A percentile compares a stretch with the other conserved stretches of the same genome.
Evolutionary conservation across 148 eudicot genomes (phyloP).

Genomic region (Dysphania ambrosioides): DNA sequence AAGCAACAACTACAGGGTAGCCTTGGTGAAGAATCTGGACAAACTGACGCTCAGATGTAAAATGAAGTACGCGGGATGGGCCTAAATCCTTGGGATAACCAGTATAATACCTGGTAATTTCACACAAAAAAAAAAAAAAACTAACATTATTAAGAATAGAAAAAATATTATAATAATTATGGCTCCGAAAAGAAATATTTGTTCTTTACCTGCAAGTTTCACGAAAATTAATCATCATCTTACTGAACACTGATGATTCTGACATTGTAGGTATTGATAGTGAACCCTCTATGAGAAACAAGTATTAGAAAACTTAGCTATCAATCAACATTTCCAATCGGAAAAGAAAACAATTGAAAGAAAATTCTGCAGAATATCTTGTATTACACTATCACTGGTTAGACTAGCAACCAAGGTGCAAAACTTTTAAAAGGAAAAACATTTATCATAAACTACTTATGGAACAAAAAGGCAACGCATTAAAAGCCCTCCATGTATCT

Average conservation of each 20-base stretch:
- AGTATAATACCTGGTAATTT: constrained; percentile 66
- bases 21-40: constrained; percentile 91
- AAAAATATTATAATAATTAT: not conserved
- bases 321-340: not conserved
- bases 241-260: constrained; percentile 55
- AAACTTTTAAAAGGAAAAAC: no score
- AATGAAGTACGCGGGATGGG: constrained; percentile 80
- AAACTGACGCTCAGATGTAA: constrained; percentile 92
- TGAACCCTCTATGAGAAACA: constrained; percentile 1
- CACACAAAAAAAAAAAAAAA: constrained; percentile 18
- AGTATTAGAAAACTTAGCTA: not conserved
- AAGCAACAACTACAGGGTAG: constrained; percentile 85
- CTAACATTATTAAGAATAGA: constrained; percentile 3
- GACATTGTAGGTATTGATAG: constrained; percentile 36
- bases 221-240: constrained; percentile 62
- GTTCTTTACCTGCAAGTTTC: constrained; percentile 61
- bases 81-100: constrained; percentile 98
- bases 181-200: not conserved
- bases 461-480: no score
- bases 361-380: no score
- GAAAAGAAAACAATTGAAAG: no score
- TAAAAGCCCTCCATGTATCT: no score
- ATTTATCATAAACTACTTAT: no score
- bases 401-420: no score
- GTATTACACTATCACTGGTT: no score